phyloP scores from a whole-genome alignment of 306 rosid genomes.

The Canavalia gladiata region DNA sequence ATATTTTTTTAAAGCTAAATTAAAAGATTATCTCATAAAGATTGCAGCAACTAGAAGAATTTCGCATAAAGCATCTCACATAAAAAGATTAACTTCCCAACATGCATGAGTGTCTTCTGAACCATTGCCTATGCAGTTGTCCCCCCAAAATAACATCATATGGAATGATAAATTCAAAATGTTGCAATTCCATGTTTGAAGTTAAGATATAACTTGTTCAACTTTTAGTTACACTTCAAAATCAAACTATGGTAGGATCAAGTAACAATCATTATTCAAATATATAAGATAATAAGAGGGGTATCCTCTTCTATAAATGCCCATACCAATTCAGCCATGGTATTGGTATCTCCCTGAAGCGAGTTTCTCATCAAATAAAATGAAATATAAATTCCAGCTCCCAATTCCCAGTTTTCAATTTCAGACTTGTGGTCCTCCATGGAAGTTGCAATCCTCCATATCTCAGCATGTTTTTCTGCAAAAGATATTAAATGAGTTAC shows the following conservation, averaged over 20 bases:
- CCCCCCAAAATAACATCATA: conserved; percentile 32
- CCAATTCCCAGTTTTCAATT: conserved; percentile 97
- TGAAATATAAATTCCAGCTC: conserved; percentile 92
- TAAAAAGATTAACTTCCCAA: background rate
- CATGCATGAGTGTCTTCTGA: conserved; percentile 30
- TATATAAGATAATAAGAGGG: conserved; percentile 5
- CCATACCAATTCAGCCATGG: conserved; percentile 75
- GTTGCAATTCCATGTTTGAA: conserved; percentile 9
- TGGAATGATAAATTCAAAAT: conserved; percentile 31
- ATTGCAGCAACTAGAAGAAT: background rate
- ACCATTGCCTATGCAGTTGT: conserved; percentile 13
- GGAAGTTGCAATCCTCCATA: conserved; percentile 83
- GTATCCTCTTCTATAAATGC: conserved; percentile 10
- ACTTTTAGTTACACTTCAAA: conserved; percentile 27
- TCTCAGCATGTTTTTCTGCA: conserved; percentile 82
- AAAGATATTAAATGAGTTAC: conserved; percentile 40
- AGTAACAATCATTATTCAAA: conserved; percentile 9
- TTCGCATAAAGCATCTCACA: background rate
- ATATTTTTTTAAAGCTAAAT: conserved; percentile 18
- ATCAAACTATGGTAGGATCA: conserved; percentile 20
- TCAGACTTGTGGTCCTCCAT: conserved; percentile 95
- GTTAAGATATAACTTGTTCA: conserved; percentile 38
- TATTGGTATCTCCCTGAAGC: conserved; percentile 69
- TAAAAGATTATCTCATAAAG: conserved; percentile 15
- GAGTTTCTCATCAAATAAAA: conserved; percentile 80